A percentile compares a stretch with the other conserved stretches of the same genome.
phyloP scores from a whole-genome alignment of 169 alveolate species.

The Perkinsus marinus region DNA sequence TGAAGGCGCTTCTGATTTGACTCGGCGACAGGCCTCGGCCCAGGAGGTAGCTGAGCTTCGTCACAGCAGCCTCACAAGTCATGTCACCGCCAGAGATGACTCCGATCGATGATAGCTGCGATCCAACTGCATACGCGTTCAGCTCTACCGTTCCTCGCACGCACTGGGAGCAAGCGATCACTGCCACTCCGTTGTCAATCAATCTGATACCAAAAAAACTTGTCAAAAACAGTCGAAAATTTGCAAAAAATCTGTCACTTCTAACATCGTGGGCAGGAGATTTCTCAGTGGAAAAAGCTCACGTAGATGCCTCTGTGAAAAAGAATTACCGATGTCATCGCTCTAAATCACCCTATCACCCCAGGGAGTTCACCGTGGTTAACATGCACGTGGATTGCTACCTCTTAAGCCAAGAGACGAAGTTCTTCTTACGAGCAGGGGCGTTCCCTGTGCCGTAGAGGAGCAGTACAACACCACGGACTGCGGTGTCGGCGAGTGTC shows the following conservation, averaged over 20 bases:
- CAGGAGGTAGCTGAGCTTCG: conserved; percentile 48
- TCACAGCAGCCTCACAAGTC: conserved; percentile 54
- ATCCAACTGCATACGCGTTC: conserved; percentile 54
- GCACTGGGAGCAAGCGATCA: conserved; percentile 64
- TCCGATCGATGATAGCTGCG: conserved; percentile 42
- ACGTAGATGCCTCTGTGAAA: too few species aligned
- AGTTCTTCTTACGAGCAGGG: not conserved
- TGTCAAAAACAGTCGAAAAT: too few species aligned
- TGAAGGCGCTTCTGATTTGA: not conserved
- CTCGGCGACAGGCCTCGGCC: conserved; percentile 11
- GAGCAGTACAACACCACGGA: not conserved
- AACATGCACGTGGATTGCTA: too few species aligned
- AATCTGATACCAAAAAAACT: not conserved
- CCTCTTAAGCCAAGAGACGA: not conserved
- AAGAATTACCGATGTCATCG: too few species aligned
- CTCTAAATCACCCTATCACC: too few species aligned
- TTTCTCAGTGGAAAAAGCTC: too few species aligned
- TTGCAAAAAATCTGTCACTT: too few species aligned
- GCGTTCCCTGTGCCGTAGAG: not conserved
- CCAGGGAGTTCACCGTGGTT: too few species aligned
- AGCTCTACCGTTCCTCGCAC: conserved; percentile 47
- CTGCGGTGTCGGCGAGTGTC: not conserved
- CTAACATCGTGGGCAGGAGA: too few species aligned
- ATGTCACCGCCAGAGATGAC: conserved; percentile 55
- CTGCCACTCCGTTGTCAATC: conserved; percentile 45